Percentiles rank a stretch among this genome's conserved stretches.
Evolutionary conservation across 768 basidiomycete genomes (phyloP).

Genomic region (Pleurotus pulmonarius): DNA sequence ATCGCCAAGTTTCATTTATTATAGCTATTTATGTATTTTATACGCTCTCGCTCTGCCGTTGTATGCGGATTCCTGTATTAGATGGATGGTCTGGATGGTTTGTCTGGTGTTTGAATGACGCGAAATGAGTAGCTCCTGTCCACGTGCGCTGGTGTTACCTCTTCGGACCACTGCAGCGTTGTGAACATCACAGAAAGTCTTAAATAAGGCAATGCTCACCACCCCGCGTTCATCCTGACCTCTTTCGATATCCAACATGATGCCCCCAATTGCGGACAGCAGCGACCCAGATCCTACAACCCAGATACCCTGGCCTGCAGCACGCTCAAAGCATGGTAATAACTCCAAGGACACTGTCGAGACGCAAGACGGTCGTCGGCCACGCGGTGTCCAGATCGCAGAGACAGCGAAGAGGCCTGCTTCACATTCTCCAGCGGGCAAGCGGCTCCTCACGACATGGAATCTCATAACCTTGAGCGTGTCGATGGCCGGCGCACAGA

Average conservation of each 20-base stretch:
- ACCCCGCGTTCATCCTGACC: slow-evolving; percentile 13
- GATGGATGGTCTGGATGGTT: too few relatives aligned
- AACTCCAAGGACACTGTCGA: slow-evolving; percentile 11
- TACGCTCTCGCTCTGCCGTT: not conserved
- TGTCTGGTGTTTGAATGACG: too few relatives aligned
- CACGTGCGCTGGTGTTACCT: slow-evolving; percentile 1
- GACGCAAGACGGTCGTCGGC: slow-evolving; percentile 8
- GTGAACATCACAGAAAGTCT: not conserved
- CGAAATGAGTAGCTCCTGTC: not conserved
- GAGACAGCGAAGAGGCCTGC: slow-evolving; percentile 13
- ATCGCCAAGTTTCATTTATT: not conserved
- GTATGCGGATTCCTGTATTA: too few relatives aligned
- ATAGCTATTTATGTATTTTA: slow-evolving; percentile 9
- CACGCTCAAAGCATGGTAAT: slow-evolving; percentile 10
- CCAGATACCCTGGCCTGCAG: slow-evolving; percentile 73
- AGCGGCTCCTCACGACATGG: slow-evolving; percentile 51
- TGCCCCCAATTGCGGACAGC: slow-evolving; percentile 56
- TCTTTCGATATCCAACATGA: slow-evolving; percentile 38
- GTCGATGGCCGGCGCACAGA: slow-evolving; percentile 92
- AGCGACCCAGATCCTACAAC: slow-evolving; percentile 69
- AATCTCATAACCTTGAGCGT: slow-evolving; percentile 79
- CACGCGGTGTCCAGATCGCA: slow-evolving; percentile 2
- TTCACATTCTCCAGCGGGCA: slow-evolving; percentile 22
- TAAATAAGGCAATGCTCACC: slow-evolving; percentile 16
- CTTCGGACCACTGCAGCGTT: not conserved